phyloP scores from a whole-genome alignment of 2,329 filamentous ascomycete species.

The Talaromyces sp. region DNA sequence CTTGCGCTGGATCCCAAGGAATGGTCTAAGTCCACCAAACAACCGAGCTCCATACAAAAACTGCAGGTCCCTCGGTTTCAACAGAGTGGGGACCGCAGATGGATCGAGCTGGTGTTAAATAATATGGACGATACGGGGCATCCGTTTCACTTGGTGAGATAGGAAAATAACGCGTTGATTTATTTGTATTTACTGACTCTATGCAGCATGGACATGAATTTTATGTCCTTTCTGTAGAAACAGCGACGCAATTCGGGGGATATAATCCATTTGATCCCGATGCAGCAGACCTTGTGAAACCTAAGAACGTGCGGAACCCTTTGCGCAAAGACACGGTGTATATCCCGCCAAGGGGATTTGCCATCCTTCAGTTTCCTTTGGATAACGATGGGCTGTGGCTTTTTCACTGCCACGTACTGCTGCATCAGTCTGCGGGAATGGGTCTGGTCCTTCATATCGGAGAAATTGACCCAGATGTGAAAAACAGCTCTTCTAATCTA shows the following conservation, averaged over 20 bases:
- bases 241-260: background rate
- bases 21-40: background rate
- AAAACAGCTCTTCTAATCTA: background rate
- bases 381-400: constrained; percentile 50
- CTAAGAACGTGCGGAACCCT: background rate
- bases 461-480: background rate
- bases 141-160: constrained; percentile 21
- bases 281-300: background rate
- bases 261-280: background rate
- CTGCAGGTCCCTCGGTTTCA: background rate
- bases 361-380: constrained; percentile 51
- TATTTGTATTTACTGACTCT: background rate
- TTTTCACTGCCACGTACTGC: constrained; percentile 48
- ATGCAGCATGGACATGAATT: background rate
- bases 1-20: background rate
- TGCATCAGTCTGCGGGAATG: constrained; percentile 46
- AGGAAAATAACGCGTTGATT: background rate
- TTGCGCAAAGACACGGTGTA: constrained; percentile 47
- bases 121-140: constrained; percentile 47
- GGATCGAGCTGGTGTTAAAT: constrained; percentile 47
- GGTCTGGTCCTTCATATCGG: constrained; percentile 23
- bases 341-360: constrained; percentile 49
- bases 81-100: constrained; percentile 15
- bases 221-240: background rate
- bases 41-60: background rate